phyloP scores from a whole-genome alignment of 176 grass and related monocot genomes.

The Ensete ventricosum region DNA sequence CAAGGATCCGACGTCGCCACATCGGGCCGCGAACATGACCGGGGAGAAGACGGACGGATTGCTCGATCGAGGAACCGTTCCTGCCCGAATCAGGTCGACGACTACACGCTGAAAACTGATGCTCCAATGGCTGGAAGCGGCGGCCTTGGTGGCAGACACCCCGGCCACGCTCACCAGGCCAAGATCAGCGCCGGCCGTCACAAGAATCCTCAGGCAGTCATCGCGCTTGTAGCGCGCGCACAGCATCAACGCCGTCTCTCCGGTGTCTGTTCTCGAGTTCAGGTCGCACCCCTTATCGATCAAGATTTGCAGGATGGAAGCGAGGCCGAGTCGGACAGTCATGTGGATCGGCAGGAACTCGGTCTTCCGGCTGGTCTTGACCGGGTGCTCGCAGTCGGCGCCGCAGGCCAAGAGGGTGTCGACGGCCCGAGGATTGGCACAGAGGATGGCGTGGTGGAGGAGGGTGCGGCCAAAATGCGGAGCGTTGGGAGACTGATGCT shows the following conservation, averaged over 20 bases:
- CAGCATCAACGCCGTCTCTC: conserved; percentile 49
- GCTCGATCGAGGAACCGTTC: conserved; percentile 46
- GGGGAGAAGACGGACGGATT: conserved; percentile 54
- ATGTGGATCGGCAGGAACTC: conserved; percentile 59
- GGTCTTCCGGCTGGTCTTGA: conserved; percentile 45
- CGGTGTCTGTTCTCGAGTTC: conserved; percentile 44
- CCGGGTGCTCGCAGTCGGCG: conserved; percentile 37
- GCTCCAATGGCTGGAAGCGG: conserved; percentile 40
- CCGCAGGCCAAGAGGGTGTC: conserved; percentile 49
- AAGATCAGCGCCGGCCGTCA: conserved; percentile 47
- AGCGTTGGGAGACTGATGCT: conserved; percentile 25
- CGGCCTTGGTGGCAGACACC: conserved; percentile 33
- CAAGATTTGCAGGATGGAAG: conserved; percentile 43
- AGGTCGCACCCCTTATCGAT: conserved; percentile 46
- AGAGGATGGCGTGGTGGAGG: conserved; percentile 92
- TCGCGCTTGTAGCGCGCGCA: conserved; percentile 42
- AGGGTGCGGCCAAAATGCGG: conserved; percentile 50
- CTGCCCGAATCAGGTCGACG: conserved; percentile 34
- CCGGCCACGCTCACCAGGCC: conserved; percentile 47
- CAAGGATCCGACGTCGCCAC: conserved; percentile 42
- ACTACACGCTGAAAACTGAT: conserved; percentile 36
- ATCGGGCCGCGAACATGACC: conserved; percentile 39
- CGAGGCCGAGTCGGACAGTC: conserved; percentile 52
- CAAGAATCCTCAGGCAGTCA: conserved; percentile 59
- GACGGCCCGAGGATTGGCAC: conserved; percentile 49